Base-by-base conservation (phyloP, 257 asterid species). In the Handroanthus guayacan region DNA sequence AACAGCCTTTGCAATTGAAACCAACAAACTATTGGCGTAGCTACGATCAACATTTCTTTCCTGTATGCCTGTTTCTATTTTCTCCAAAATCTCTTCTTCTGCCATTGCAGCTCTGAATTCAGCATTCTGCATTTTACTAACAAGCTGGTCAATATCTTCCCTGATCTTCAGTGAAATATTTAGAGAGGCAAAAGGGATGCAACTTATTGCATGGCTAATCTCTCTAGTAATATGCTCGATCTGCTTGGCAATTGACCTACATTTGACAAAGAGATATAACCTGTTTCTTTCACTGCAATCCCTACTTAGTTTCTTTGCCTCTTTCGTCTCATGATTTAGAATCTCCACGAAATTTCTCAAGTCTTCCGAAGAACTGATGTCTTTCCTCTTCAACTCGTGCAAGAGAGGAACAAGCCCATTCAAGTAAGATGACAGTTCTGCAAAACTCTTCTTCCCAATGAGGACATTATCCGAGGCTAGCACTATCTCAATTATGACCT, bases 1-100 rank as follows among this genome's bases (percentile, higher is more conserved):
- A 63, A 86, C 67, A 4, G 88, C 90, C 69, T 86, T 81, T 10
- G 92, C 95, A 75, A 87, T 89, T n/a, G 88, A 83, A 74, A 82
- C 75, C 55, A 89, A 67, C 62, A 89, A 69, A 61, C 75, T 85
- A 82, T 89, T 87, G 64, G 91, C 92, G 64, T 83, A 87, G 74
- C 79, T 79, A 38, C 89, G 92, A 34, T 89, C 88, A 3, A 86
- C 78, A 64, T 80, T 89, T 79, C 92, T 81, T 78, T 87, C 87
- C 37, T 82, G 86, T 66, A 89, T 81, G 39, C 87, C 95, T 0
- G 82, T 73, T 48, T 89, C 95, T n/a, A 87, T 87, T 69, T 84
- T 86, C 70, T 86, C 84, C 54, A 89, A 56, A 36, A 89, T 84
- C 63, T 81, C 85, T 72, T 89, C 95, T 75, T 84, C 89, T 3